Percentiles rank a stretch among this genome's conserved stretches.
Conservation (phyloP, 352 stramenopile genomes). For the Pythium dissotocum region DNA sequence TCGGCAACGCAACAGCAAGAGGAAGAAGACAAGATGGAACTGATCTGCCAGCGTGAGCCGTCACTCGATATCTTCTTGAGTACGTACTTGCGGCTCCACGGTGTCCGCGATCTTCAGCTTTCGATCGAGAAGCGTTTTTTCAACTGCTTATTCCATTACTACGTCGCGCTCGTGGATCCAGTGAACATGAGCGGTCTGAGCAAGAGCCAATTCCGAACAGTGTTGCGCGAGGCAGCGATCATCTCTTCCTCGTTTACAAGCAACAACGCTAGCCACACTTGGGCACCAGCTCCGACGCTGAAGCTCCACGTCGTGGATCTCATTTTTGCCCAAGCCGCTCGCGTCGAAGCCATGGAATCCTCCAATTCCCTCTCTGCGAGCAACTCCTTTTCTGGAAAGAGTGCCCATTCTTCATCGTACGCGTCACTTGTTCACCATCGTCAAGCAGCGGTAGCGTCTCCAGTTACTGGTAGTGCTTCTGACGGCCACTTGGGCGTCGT, state of each 20-base stretch:
- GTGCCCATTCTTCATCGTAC: constrained; percentile 23
- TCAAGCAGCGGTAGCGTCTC: constrained; percentile 20
- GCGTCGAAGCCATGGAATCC: constrained; percentile 36
- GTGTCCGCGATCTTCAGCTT: constrained; percentile 51
- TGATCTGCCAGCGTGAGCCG: constrained; percentile 55
- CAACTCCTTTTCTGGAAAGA: constrained; percentile 12
- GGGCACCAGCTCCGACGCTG: constrained; percentile 29
- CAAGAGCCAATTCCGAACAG: constrained; percentile 64
- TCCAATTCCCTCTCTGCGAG: constrained; percentile 4
- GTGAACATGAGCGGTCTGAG: constrained; percentile 47
- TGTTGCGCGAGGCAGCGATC: constrained; percentile 53
- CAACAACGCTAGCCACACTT: background rate
- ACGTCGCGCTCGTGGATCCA: constrained; percentile 55
- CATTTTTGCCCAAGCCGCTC: constrained; percentile 56
- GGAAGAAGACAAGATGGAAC: constrained; percentile 44
- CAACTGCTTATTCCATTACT: constrained; percentile 73
- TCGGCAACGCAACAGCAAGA: background rate
- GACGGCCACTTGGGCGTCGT: constrained; percentile 35
- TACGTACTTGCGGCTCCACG: constrained; percentile 48
- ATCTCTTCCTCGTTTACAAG: constrained; percentile 31
- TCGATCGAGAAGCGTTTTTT: constrained; percentile 61
- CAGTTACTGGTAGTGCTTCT: constrained; percentile 7
- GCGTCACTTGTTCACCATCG: constrained; percentile 30
- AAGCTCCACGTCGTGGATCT: constrained; percentile 66
- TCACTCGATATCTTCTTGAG: constrained; percentile 60